Evolutionary conservation across 139 green algal genomes (phyloP).

Genomic region (Ulvella scutata): DNA sequence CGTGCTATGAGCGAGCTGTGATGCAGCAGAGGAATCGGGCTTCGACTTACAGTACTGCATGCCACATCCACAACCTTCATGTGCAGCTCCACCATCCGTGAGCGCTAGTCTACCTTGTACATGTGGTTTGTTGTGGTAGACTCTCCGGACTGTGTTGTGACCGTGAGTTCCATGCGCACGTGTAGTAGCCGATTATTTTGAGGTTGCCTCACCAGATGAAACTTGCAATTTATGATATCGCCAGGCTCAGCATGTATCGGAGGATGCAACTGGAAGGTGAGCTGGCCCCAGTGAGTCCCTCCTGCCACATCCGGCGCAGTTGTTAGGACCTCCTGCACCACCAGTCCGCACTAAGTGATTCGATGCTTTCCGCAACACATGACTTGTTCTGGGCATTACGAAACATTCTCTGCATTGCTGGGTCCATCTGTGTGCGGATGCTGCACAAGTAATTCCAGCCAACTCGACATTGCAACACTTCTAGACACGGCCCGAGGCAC

Average conservation of each 20-base stretch:
- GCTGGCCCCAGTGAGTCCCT: slow-evolving; percentile 90
- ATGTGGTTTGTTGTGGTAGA: neutral
- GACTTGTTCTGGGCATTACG: no score
- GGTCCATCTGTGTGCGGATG: no score
- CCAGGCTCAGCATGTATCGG: slow-evolving; percentile 37
- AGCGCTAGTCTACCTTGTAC: neutral
- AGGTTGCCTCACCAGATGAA: slow-evolving; percentile 32
- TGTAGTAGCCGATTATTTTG: neutral
- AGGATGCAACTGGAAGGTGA: slow-evolving; percentile 70
- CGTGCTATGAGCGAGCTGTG: no score
- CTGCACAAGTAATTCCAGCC: no score
- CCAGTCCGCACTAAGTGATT: no score
- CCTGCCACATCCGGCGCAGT: slow-evolving; percentile 60
- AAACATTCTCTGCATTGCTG: no score
- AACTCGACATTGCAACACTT: no score
- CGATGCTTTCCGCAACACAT: no score
- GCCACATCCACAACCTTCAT: no score
- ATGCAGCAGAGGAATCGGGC: no score
- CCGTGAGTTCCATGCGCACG: neutral
- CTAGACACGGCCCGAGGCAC: no score
- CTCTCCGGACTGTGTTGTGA: neutral
- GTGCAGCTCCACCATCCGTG: neutral
- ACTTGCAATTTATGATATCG: slow-evolving; percentile 28
- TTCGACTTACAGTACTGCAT: no score
- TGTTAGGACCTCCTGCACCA: neutral